Percentiles rank a stretch among this genome's conserved stretches.
Evolutionary conservation across 768 basidiomycete species (phyloP).

Genomic region (Lactarius indigo): DNA sequence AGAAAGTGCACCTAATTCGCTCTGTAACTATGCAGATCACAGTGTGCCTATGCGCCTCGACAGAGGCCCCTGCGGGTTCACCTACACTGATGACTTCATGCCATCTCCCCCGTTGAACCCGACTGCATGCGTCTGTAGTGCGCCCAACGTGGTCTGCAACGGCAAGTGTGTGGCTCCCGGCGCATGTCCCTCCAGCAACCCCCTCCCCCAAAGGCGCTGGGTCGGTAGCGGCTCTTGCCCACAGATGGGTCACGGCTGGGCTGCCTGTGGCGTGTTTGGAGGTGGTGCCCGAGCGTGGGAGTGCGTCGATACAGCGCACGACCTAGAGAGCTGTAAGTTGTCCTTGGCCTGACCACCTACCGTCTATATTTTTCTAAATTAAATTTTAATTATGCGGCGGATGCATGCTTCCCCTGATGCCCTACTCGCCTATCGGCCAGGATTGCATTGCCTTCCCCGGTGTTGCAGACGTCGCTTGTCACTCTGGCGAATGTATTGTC

Average conservation of each 20-base stretch:
- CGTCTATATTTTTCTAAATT: too few species aligned
- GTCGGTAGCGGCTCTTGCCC: constrained; percentile 32
- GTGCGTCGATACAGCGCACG: constrained; percentile 44
- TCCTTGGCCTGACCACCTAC: not conserved
- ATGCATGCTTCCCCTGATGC: constrained; percentile 38
- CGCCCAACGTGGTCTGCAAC: constrained; percentile 45
- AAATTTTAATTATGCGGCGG: constrained; percentile 37
- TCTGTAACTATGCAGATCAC: constrained; percentile 43
- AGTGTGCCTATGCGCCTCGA: constrained; percentile 36
- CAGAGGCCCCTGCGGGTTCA: constrained; percentile 43
- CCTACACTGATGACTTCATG: constrained; percentile 44
- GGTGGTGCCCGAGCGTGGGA: constrained; percentile 42
- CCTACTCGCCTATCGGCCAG: constrained; percentile 35
- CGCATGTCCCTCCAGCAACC: constrained; percentile 32
- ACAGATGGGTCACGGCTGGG: constrained; percentile 30
- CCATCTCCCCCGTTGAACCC: constrained; percentile 33
- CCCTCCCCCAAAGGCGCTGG: constrained; percentile 28
- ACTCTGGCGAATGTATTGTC: constrained; percentile 41
- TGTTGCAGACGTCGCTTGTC: constrained; percentile 48
- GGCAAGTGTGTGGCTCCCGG: constrained; percentile 38
- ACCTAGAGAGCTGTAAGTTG: constrained; percentile 52
- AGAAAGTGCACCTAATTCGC: constrained; percentile 22
- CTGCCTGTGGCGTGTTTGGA: constrained; percentile 44
- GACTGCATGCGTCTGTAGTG: constrained; percentile 40
- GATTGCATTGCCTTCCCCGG: constrained; percentile 50